Base-by-base conservation (phyloP, 2,329 filamentous ascomycete species). In the Paraphaeosphaeria sporulosa region DNA sequence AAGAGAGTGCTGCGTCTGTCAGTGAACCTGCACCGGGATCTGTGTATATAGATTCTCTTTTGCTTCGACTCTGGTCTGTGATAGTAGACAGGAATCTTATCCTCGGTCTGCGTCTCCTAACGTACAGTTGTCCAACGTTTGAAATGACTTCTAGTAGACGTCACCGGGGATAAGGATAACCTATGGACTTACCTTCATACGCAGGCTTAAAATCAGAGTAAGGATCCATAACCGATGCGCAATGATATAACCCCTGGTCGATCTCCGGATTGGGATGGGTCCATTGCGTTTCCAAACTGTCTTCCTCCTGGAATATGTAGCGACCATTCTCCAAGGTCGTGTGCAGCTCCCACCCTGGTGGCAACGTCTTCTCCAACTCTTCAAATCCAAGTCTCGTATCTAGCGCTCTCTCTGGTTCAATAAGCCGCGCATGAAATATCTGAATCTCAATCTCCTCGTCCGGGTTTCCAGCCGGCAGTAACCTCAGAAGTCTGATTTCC, bases 401-500 rank as follows among this genome's bases (percentile, higher is more conserved):
- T 12, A 47, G 47, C 23, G 55, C 55, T 46, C 19, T 43, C 36
- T 46, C 38, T n/a, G 55, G 55, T 36, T 25, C 40, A n/a, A 57
- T 19, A 9, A 57, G 19, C 27, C 47, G 55, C n/a, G 40, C 25
- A 38, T 57, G 55, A 19, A 57, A 57, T 17, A 57, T 57, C 27
- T 57, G 47, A 27, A 57, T 27, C 32, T 50, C 23, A 6, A 57
- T 38, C 25, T 43, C 47, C 17, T 57, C 55, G 23, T 57, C 55
- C 12, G 36, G 32, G 19, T 34, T 52, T 21, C 2, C 48, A 6
- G 36, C 49, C 5, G 55, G 55, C n/a, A 57, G 38, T 13, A 52
- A 12, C 36, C 9, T 57, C 7, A 57, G 36, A 3, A 57, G 55
- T 19, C 55, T 51, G 23, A 57, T 57, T 23, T 57, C 55, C n/a